phyloP scores from a whole-genome alignment of 2,329 filamentous ascomycete species.

The Lasiodiplodia sp. region DNA sequence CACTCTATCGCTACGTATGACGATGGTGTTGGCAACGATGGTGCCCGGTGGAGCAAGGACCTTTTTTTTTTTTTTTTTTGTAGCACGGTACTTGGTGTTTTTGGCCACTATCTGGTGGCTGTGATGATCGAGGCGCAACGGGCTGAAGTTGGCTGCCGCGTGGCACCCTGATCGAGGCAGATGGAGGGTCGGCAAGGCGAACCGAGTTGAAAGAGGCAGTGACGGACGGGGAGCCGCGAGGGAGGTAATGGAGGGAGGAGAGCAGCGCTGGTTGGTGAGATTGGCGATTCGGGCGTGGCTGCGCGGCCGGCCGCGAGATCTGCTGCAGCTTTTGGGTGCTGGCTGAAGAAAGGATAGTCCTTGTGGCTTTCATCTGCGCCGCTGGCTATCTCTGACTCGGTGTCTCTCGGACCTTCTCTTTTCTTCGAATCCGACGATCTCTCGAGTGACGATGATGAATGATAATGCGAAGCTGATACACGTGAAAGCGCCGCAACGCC shows the following conservation, averaged over 20 bases:
- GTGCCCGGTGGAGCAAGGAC: neutral
- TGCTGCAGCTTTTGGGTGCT: conserved; percentile 1
- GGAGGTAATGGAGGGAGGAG: neutral
- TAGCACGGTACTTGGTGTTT: neutral
- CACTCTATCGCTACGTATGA: neutral
- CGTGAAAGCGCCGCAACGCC: neutral
- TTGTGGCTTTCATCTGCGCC: neutral
- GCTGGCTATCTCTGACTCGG: conserved; percentile 7
- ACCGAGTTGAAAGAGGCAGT: conserved; percentile 19
- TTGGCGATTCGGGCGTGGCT: conserved; percentile 10
- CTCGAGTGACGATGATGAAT: neutral
- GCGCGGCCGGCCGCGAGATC: conserved; percentile 5
- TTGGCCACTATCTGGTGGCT: conserved; percentile 6
- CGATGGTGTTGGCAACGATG: neutral
- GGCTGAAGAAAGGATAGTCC: neutral
- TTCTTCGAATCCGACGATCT: neutral
- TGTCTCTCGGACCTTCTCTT: neutral
- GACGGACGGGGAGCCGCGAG: neutral
- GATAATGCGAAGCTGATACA: conserved; percentile 12
- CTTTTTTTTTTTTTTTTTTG: neutral
- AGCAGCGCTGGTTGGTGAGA: conserved; percentile 12
- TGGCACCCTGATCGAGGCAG: neutral
- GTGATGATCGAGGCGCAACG: conserved; percentile 4
- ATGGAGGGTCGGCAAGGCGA: conserved; percentile 21
- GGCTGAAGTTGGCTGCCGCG: conserved; percentile 17